Percentiles rank a stretch among this genome's conserved stretches.
Evolutionary conservation across 345 rosid genomes (phyloP).

Genomic region (Eutrema yunnanense): DNA sequence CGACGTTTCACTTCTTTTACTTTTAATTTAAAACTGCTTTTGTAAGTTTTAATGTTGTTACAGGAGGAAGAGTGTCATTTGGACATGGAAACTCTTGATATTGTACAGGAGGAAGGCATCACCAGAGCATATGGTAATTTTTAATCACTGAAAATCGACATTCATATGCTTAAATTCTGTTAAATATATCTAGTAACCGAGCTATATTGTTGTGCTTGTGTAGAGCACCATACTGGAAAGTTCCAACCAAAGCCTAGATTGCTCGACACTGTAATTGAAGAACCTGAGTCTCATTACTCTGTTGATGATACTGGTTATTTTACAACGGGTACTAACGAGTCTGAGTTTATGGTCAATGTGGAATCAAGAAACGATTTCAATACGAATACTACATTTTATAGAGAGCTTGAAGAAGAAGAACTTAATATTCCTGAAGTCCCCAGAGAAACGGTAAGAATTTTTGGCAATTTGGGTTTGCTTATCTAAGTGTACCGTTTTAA

Average conservation of each 20-base stretch:
- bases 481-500: not conserved
- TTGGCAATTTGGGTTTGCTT: not conserved
- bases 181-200: not conserved
- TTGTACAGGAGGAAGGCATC: slow-evolving; percentile 31
- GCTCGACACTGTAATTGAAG: slow-evolving; percentile 32
- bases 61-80: slow-evolving; percentile 34
- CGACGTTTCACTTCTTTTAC: not conserved
- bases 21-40: not conserved
- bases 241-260: slow-evolving; percentile 42
- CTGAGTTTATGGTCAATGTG: slow-evolving; percentile 17
- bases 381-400: not conserved
- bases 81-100: slow-evolving; percentile 37
- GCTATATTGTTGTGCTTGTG: not conserved
- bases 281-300: slow-evolving; percentile 27
- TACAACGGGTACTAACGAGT: slow-evolving; percentile 15
- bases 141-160: not conserved
- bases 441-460: slow-evolving; percentile 32
- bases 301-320: slow-evolving; percentile 21
- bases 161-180: not conserved
- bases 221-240: slow-evolving; percentile 38
- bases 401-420: slow-evolving; percentile 16
- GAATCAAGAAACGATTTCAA: slow-evolving; percentile 25
- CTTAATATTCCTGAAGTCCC: slow-evolving; percentile 23
- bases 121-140: slow-evolving; percentile 21
- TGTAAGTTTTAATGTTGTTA: not conserved